phyloP scores from a whole-genome alignment of 2,329 filamentous ascomycete genomes.

The Trichoderma brevicompactum region DNA sequence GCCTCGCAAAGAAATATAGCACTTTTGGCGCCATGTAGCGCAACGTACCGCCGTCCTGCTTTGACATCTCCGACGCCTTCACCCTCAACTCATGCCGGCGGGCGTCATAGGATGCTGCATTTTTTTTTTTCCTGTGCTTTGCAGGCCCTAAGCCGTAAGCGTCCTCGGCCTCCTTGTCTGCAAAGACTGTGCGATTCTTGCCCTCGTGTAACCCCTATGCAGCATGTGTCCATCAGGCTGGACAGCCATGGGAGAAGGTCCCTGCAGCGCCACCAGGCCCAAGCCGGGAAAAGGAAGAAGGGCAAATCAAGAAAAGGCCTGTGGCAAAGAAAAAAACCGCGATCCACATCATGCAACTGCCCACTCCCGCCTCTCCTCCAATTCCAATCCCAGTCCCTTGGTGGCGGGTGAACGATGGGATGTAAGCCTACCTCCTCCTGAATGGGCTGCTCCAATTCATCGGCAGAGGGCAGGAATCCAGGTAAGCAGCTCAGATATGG shows the following conservation, averaged over 20 bases:
- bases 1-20: conserved; percentile 9
- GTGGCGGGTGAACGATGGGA: conserved; percentile 28
- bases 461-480: neutral
- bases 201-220: conserved; percentile 11
- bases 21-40: neutral
- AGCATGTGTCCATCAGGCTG: conserved; percentile 13
- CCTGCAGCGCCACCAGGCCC: conserved; percentile 17
- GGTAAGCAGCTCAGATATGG: neutral
- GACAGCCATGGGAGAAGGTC: conserved; percentile 22
- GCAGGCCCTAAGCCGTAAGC: conserved; percentile 5
- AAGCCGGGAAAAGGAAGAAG: neutral
- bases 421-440: conserved; percentile 14
- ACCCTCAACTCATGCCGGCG: neutral
- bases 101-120: conserved; percentile 9
- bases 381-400: conserved; percentile 27
- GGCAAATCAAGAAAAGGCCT: neutral
- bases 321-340: conserved; percentile 4
- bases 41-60: neutral
- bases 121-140: neutral
- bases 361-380: conserved; percentile 21
- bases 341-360: conserved; percentile 29
- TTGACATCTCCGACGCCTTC: conserved; percentile 11
- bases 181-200: neutral
- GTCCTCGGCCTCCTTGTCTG: neutral
- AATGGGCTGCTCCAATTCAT: conserved; percentile 7